Base-by-base conservation (phyloP, 805 yeast genomes). In the Candida alai region DNA sequence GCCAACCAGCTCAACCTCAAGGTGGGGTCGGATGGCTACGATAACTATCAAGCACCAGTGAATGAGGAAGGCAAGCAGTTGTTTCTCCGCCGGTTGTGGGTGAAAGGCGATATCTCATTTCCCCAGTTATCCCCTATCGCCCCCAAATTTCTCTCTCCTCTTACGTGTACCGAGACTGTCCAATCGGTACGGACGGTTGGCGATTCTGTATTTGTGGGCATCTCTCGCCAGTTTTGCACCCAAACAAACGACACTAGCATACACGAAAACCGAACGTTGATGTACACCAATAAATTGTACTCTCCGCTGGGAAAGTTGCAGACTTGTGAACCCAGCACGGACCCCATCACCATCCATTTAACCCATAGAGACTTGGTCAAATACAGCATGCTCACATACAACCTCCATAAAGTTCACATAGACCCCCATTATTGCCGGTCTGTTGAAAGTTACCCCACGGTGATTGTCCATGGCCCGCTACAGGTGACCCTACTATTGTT, bases 331-430 rank as follows among this genome's bases (percentile, higher is more conserved):
- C n/a, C n/a, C n/a, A n/a, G n/a, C n/a, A 24, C 10, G 3, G n/a
- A 13, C 3, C 6, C 22, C 12, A 12, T 12, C 4, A 16, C 11
- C n/a, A 21, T 37, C 9, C 19, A 24, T 8, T 17, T 42, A 9
- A 30, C 73, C 5, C 57, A 60, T 35, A 49, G 65, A 6, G 65
- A 75, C 24, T 63, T 78, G 22, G 69, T 78, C 43, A 62, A 86
- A 41, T 84, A 78, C 58, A 79, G 90, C 28, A 81, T 85, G 9
- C 54, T 93, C 34, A 80, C 93, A 1, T 80, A 79, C 60, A 90
- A 90, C 53, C 69, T 94, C 3, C 98, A 90, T 57, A 70, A 73
- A 38, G 85, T 90, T 24, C 98, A 90, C 58, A 80, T 78, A 54
- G 84, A 85, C 49, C 52, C 56, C 5, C 43, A 43, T 1, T 85